Conservation (phyloP, 331 rosid genomes). For the Prunus yedoensis region DNA sequence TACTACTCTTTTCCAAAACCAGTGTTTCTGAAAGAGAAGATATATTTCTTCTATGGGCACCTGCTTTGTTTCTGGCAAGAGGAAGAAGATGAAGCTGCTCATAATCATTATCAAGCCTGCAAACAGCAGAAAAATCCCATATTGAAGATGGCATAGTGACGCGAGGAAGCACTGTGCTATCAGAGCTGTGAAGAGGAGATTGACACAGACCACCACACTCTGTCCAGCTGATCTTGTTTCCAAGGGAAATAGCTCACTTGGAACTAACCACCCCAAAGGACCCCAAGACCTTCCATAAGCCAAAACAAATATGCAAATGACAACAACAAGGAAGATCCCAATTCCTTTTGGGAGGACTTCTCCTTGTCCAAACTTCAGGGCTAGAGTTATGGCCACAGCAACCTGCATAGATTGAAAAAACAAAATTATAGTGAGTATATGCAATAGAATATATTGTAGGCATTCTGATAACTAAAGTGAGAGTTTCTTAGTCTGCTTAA, state of each 20-base stretch:
- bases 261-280: constrained; percentile 94
- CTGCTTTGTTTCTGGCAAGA: constrained; percentile 90
- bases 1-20: constrained; percentile 79
- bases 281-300: constrained; percentile 99
- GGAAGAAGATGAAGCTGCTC: constrained; percentile 75
- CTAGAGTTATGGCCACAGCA: constrained; percentile 59
- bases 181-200: constrained; percentile 85
- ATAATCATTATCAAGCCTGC: constrained; percentile 65
- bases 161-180: constrained; percentile 83
- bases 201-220: constrained; percentile 89
- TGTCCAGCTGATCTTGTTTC: constrained; percentile 95
- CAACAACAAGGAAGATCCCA: constrained; percentile 65
- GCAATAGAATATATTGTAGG: not conserved
- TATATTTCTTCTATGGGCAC: constrained; percentile 92
- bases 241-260: constrained; percentile 92
- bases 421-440: not conserved
- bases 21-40: constrained; percentile 77
- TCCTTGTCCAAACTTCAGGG: constrained; percentile 76
- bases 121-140: constrained; percentile 84
- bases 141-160: constrained; percentile 82
- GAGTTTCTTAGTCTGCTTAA: not conserved
- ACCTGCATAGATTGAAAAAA: constrained; percentile 43
- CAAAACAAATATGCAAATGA: constrained; percentile 75
- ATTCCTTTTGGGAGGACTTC: constrained; percentile 57
- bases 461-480: not conserved